Evolutionary conservation across 2,329 filamentous ascomycete species (phyloP).

Genomic region (Colletotrichum sp.): DNA sequence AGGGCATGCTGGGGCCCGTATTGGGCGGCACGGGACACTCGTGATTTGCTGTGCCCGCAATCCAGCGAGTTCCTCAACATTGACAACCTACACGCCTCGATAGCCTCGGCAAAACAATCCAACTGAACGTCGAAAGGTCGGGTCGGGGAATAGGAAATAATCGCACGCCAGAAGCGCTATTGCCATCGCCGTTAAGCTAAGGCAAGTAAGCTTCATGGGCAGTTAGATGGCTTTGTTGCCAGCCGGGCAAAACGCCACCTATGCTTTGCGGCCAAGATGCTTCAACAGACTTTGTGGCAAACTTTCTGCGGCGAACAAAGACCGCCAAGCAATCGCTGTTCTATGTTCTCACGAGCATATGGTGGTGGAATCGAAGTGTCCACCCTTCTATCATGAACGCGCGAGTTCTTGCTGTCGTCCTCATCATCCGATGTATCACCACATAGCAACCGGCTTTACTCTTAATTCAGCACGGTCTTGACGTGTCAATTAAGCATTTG

Average conservation of each 20-base stretch:
- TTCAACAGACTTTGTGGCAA: background rate
- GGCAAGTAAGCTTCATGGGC: background rate
- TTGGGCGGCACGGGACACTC: background rate
- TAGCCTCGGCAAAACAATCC: background rate
- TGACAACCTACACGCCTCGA: background rate
- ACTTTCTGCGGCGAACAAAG: background rate
- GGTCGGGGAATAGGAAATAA: background rate
- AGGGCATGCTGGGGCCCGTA: background rate
- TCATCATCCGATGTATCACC: background rate
- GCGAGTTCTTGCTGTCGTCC: background rate
- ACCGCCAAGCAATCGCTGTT: background rate
- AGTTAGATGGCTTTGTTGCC: background rate
- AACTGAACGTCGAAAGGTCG: rapidly evolving
- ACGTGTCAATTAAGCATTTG: background rate
- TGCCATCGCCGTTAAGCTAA: background rate
- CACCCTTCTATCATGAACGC: background rate
- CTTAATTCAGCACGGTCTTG: background rate
- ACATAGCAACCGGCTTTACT: background rate
- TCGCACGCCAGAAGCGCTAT: background rate
- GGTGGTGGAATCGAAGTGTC: background rate
- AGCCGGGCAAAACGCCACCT: background rate
- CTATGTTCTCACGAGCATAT: background rate
- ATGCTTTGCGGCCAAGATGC: background rate
- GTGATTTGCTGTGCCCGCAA: background rate
- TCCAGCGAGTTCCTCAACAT: background rate